Conservation (phyloP, 2,329 filamentous ascomycete genomes). For the Thermochaetoides dissita region DNA sequence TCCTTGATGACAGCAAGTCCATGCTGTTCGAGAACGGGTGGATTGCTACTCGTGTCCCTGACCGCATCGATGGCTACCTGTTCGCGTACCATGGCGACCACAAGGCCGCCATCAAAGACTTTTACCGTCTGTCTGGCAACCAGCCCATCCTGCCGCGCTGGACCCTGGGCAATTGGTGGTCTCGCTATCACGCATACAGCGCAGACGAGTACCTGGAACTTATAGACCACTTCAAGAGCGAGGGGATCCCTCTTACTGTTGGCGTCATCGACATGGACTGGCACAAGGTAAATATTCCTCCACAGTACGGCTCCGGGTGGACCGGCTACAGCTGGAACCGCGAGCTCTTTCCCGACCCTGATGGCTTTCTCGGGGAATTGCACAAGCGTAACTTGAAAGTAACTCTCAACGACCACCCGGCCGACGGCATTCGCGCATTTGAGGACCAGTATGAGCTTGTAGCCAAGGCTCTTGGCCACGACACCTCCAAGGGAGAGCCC, state of each 20-base stretch:
- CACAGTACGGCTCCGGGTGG: slow-evolving; percentile 33
- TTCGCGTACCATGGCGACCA: slow-evolving; percentile 16
- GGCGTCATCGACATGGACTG: slow-evolving; percentile 55
- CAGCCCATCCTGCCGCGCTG: slow-evolving; percentile 22
- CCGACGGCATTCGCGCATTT: slow-evolving; percentile 40
- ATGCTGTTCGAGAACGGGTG: slow-evolving; percentile 16
- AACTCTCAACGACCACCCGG: slow-evolving; percentile 48
- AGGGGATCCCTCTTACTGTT: slow-evolving; percentile 42
- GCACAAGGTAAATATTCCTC: slow-evolving; percentile 37
- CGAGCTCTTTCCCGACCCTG: slow-evolving; percentile 41
- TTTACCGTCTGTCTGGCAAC: slow-evolving; percentile 23
- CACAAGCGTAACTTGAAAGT: slow-evolving; percentile 38
- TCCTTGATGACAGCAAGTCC: slow-evolving; percentile 16
- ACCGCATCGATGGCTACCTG: slow-evolving; percentile 16
- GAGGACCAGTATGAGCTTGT: slow-evolving; percentile 44
- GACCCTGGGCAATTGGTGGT: slow-evolving; percentile 53
- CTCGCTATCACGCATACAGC: slow-evolving; percentile 44
- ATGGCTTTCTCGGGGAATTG: slow-evolving; percentile 34
- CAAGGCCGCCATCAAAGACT: slow-evolving; percentile 17
- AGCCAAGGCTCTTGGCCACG: slow-evolving; percentile 35
- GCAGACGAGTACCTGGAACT: slow-evolving; percentile 41
- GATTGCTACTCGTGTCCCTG: slow-evolving; percentile 12
- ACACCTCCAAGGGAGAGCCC: slow-evolving; percentile 33
- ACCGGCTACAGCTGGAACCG: slow-evolving; percentile 51
- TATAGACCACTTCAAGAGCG: slow-evolving; percentile 38